Base-by-base conservation (phyloP, 1,139 yeast genomes). In the Geotrichum histeridarum region DNA sequence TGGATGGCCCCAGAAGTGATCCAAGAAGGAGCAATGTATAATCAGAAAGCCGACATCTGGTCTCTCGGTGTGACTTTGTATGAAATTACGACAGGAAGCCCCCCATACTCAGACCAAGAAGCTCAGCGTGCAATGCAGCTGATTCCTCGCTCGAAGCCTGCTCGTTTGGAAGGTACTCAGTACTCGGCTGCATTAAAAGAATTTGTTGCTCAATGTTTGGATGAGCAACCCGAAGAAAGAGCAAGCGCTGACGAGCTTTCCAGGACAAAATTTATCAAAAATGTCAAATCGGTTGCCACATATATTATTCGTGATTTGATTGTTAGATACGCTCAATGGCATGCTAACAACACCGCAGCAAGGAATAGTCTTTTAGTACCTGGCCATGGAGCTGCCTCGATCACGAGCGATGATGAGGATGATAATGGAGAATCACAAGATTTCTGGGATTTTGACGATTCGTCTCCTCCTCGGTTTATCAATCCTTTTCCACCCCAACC, bases 1-100 rank as follows among this genome's bases (percentile, higher is more conserved):
- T 93, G 99, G 99, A 93, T 93, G 99, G 99, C 98, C 0, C 99
- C 99, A 0, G 99, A 93, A 69, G 99, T 93, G 27, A 93, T 93
- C 46, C 80, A 91, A 67, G 98, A 93, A 68, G 98, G 99, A 33
- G 86, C 86, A 17, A 77, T 85, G 1, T 89, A 89, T 69, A 88
- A 88, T 64, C 81, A 82, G 51, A 89, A 86, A 70, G 96, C 94
- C 0, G 96, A 89, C 68, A 86, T 89, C 12, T 89, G 96, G 96
- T 87, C 95, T 0, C 71, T 93, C 53, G 99, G 99, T 15, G 88
- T 93, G 56, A 93, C 99, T 0, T 76, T 90, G 8, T 94, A 84
- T 70, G 99, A 93, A 70, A 84, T 93, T 57, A 95, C 96, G 11
- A 90, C 98, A 0, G 99, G 99, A 0, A 89, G 89, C 63, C 99